Evolutionary conservation across 1,284 basidiomycete genomes (phyloP), one percentile per base, ranked within the genome.

Genomic region (Ustilago curta): DNA sequence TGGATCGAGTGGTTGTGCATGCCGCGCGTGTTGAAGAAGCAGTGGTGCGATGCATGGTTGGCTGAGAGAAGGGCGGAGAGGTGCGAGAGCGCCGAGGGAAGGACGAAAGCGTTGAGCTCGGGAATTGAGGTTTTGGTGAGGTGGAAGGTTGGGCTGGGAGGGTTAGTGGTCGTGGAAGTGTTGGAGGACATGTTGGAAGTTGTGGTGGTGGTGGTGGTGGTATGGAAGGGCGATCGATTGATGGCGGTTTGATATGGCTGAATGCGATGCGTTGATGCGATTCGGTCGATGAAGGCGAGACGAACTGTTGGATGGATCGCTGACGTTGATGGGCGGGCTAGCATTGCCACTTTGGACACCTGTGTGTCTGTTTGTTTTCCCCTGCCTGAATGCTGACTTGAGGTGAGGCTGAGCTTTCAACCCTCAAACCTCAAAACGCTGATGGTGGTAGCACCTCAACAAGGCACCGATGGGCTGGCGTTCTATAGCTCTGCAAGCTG

Each of bases 1-100:
- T 79, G 77, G 1, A 57, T 40, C 1, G 59, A 29, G 39, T 79
- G 77, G 43, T 79, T 79, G 66, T 79, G 77, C 62, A 79, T 70
- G 19, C 65, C 64, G 2, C 32, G 59, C 11, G 51, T 56, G 59
- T 79, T 79, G 68, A 77, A 79, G 59, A 79, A 79, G 63, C 57
- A 64, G 58, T 78, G 76, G 43, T 72, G 67, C 2, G n/a, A 32
- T 0, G 40, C 32, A 43, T 77, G 75, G 40, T 77, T 77, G 9
- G 48, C 35, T 2, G 42, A 19, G 3, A 77, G 58, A 2, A 74
- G 60, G 2, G 27, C 1, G 21, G 59, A 16, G 16, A 72, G 50
- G 8, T 47, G 12, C 1, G 31, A 3, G 8, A n/a, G 4, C 2
- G 70, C 40, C 2, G 45, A 18, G 12, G 47, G 27, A 3, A 18